These are phyloP conservation scores for Candida tibetensis DNA, from an alignment of 805 yeast species.

Conservation along the genomic window DNA sequence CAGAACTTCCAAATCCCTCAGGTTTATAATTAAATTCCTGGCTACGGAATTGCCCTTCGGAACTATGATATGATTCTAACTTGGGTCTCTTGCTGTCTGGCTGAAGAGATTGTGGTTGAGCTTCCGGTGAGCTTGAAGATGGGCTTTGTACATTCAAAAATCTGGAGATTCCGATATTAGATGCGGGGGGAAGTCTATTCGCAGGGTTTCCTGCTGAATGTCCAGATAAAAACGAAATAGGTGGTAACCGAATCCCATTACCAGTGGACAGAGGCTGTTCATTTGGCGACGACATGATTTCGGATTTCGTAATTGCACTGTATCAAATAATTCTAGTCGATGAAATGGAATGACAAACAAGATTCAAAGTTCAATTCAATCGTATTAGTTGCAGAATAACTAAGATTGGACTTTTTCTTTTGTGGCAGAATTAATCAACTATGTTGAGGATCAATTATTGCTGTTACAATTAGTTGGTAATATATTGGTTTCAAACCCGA, in stretches of 20 bases:
- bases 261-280: slow-evolving; percentile 6
- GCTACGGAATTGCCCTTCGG: background rate
- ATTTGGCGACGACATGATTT: slow-evolving; percentile 6
- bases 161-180: slow-evolving; percentile 21
- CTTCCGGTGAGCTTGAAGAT: slow-evolving; percentile 1
- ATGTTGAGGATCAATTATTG: too few relatives aligned
- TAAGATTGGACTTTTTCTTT: background rate
- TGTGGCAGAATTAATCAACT: background rate
- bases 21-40: too few relatives aligned
- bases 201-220: slow-evolving; percentile 6
- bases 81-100: background rate
- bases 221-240: slow-evolving; percentile 28
- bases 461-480: too few relatives aligned
- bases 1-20: too few relatives aligned
- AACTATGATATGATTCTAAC: background rate
- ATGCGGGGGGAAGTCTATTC: slow-evolving; percentile 15
- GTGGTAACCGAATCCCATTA: slow-evolving; percentile 21
- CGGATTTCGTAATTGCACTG: background rate
- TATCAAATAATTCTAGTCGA: slow-evolving; percentile 1
- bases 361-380: too few relatives aligned
- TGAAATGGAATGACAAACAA: background rate
- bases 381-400: slow-evolving; percentile 1
- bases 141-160: slow-evolving; percentile 15
- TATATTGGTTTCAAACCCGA: too few relatives aligned
- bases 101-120: background rate